Evolutionary conservation across 345 rosid species (phyloP), one percentile per base, ranked within the genome.

Genomic region (Aquilaria sinensis): DNA sequence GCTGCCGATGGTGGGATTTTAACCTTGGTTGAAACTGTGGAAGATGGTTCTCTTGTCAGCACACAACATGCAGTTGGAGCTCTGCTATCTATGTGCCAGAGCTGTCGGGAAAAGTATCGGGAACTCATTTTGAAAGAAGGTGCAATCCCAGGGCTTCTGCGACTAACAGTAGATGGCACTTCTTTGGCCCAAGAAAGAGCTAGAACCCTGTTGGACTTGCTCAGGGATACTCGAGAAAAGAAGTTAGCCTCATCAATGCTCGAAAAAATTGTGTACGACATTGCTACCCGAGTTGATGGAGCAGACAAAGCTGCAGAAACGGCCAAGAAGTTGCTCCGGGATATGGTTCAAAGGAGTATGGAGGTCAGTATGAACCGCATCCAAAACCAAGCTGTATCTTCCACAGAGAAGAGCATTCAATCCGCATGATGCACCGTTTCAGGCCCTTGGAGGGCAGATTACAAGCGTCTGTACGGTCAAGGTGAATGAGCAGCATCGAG

Each of bases 261-360:
- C 60, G 83, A 85, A 59, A 82, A 75, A 76, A 77, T 85, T 14
- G 84, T 83, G 5, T 82, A 83, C 31, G 82, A 85, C 63, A 83
- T 87, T 63, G 90, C 90, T 57, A 64, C 76, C 9, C 58, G 78
- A 31, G 87, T 81, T 0, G 87, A 87, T 31, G 88, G 84, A 57
- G 78, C 83, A 6, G 90, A 81, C 56, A 85, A 79, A 72, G 80
- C 95, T 6, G 83, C 85, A 7, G 90, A 81, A 76, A 87, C 85
- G 10, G 89, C 95, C 51, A 83, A 85, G 83, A 81, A 70, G 59
- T 72, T 85, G 57, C 70, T 87, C 15, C 83, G 81, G 61, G 89
- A 85, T 69, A 83, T 87, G 88, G 90, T 83, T 64, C 85, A 81
- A 65, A 83, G 85, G 77, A 85, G 89, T 46, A 87, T 81, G 78